phyloP scores from a whole-genome alignment of 345 rosid species.

The Rhizophora apiculata region DNA sequence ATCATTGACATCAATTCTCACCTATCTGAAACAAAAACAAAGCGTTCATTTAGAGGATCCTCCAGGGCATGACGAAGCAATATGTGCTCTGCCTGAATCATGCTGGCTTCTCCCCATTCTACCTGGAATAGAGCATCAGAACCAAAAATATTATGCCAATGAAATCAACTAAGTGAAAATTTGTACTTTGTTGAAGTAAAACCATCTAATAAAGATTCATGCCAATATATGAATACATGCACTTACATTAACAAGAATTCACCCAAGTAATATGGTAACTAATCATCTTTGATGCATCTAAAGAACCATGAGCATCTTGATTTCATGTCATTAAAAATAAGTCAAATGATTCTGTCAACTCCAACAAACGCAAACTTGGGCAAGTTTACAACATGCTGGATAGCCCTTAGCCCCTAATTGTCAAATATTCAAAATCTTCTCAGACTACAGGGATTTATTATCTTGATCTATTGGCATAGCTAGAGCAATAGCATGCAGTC shows the following conservation, averaged over 20 bases:
- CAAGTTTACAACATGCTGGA: background rate
- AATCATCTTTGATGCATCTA: background rate
- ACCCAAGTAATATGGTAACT: background rate
- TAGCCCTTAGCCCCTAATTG: background rate
- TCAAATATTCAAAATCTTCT: too few relatives aligned
- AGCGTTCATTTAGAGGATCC: slow-evolving; percentile 72
- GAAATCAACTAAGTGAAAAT: background rate
- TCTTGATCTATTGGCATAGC: too few relatives aligned
- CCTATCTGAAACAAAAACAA: slow-evolving; percentile 98
- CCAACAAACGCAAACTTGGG: background rate
- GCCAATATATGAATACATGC: background rate
- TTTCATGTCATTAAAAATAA: background rate
- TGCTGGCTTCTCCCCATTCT: slow-evolving; percentile 94
- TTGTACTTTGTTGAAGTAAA: too few relatives aligned
- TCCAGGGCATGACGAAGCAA: slow-evolving; percentile 83
- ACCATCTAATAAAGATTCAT: background rate
- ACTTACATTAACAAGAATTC: background rate
- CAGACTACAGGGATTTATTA: too few relatives aligned
- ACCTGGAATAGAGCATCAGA: slow-evolving; percentile 48
- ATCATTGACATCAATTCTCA: slow-evolving; percentile 25
- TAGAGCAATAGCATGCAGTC: too few relatives aligned
- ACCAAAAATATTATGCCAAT: slow-evolving; percentile 11
- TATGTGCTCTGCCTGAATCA: slow-evolving; percentile 94
- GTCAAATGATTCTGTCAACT: background rate
- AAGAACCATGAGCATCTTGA: background rate